Evolutionary conservation across 1,284 basidiomycete species (phyloP), one percentile per base, ranked within the genome.

Genomic region (Ustilago shanxiensis): DNA sequence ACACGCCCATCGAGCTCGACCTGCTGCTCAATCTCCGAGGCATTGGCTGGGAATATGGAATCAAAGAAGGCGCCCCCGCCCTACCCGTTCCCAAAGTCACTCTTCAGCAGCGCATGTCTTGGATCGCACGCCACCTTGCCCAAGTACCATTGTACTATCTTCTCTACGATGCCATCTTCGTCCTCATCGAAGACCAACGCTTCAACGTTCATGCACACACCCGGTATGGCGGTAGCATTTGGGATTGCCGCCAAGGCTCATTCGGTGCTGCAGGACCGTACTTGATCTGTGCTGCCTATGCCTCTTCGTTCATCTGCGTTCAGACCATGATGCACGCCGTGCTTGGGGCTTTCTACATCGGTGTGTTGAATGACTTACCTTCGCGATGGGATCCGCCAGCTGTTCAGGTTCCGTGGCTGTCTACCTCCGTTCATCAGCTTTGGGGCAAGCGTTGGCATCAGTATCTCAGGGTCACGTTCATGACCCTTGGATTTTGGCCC

Each of bases 391-490:
- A 69, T 24, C 73, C 77, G 8, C 63, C 60, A 0, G 51, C 68
- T 4, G 50, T 69, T 26, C 11, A 28, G 5, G 3, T 7, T 13
- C 72, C 77, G 7, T 66, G 52, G 58, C 16, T 51, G 3, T 53
- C 72, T 1, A 69, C 77, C 0, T 79, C 77, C 26, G 59, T 76
- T 7, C 18, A 35, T 0, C 52, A 72, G 0, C 56, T 79, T 18
- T 79, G 77, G 77, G 31, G 52, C 6, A 39, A 59, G n/a, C 59
- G 73, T 2, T 79, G 77, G 73, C 77, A 79, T 28, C 69, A 75
- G 39, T 51, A 56, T 20, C 67, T 79, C 13, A 63, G 75, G 6
- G 11, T 41, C n/a, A 54, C 62, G 2, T 77, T 77, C 18, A 58
- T 73, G 50, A 65, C 60, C 6, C 44, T 60, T 0, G 75, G 60